Evolutionary conservation across 805 yeast species (phyloP).

Genomic region (Millerago galiae): DNA sequence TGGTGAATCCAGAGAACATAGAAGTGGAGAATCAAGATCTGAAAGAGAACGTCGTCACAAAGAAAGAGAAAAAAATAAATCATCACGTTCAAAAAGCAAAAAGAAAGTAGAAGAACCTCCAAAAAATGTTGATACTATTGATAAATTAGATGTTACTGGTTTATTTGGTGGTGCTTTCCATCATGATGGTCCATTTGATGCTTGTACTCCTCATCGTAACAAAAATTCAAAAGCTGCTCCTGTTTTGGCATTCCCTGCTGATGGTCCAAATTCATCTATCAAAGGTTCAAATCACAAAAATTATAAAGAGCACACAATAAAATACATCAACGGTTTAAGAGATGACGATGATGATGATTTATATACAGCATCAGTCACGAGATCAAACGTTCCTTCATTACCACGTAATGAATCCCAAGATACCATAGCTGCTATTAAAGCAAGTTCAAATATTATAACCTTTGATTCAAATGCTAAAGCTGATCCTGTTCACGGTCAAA

Average conservation of each 20-base stretch:
- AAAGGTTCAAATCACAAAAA: conserved; percentile 58
- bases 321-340: conserved; percentile 71
- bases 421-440: conserved; percentile 39
- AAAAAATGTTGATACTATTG: conserved; percentile 86
- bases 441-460: conserved; percentile 46
- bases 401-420: conserved; percentile 14
- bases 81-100: conserved; percentile 23
- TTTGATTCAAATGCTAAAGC: conserved; percentile 69
- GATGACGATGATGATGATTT: conserved; percentile 45
- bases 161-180: conserved; percentile 93
- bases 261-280: conserved; percentile 88
- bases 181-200: conserved; percentile 99
- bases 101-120: conserved; percentile 40
- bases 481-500: conserved; percentile 74
- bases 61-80: conserved; percentile 10
- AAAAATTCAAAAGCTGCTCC: conserved; percentile 75
- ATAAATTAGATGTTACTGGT: conserved; percentile 93
- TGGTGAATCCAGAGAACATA: conserved; percentile 2
- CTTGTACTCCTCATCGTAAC: conserved; percentile 95
- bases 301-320: conserved; percentile 56
- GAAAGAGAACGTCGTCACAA: conserved; percentile 11
- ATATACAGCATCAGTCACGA: conserved; percentile 17
- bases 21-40: conserved; percentile 1
- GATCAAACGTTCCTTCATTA: conserved; percentile 1
- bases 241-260: conserved; percentile 89